Evolutionary conservation across 108 stramenopile species (phyloP), one percentile per base, ranked within the genome.

Genomic region (Fragilaria crotonensis): DNA sequence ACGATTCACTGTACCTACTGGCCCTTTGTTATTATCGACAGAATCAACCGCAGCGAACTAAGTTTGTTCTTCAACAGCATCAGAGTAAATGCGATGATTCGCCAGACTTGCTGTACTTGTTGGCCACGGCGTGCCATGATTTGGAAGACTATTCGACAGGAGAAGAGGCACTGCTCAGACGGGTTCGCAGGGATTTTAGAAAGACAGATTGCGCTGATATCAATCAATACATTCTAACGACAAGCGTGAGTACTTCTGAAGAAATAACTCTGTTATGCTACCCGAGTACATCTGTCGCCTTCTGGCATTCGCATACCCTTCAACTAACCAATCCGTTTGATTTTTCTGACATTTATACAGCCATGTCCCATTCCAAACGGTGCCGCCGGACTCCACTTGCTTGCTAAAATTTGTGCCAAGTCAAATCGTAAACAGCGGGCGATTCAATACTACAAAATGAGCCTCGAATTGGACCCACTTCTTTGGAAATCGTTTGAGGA

Each of bases 331-430:
- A 31, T 33, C 32, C 20, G 23, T 45, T 11, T 0, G 26, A 46
- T 19, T 19, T 50, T 50, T 19, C 9, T 50, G 17, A 50, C 7
- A 19, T 14, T 2, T 3, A 36, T 33, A 9, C 57, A 64, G 54
- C 74, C 83, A 5, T 80, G 79, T 66, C 82, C 84, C 2, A 68
- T 94, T 60, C 93, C 95, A 9, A 87, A 89, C 63, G 95, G 91
- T 52, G 87, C 95, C 3, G 95, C 84, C 9, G 95, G 95, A 14
- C 57, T 94, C 33, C 57, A 81, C 48, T 62, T 96, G 49, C 59
- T 96, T 27, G 95, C 88, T 22, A 68, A 84, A 56, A 78, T 93
- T 31, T 96, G 90, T 60, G 71, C 77, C 25, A 61, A 63, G 51
- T 80, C 88, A 1, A 85, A 85, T 60, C 85, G 93, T 3, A 75